Evolutionary conservation across 495 filamentous ascomycete genomes (phyloP).

Genomic region (Hypoxylon crocopeplum): DNA sequence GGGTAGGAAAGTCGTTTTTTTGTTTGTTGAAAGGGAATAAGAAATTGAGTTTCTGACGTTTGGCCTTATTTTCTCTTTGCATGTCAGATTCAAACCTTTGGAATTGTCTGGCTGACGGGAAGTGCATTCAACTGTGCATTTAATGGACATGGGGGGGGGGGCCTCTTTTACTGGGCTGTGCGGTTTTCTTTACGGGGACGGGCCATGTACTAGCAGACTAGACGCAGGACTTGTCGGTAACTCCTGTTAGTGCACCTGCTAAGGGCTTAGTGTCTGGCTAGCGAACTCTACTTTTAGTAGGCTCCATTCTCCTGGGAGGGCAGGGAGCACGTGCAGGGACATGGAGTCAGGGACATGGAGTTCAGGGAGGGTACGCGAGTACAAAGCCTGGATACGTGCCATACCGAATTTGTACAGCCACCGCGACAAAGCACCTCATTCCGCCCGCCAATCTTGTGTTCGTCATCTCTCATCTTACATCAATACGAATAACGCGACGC

Average conservation of each 20-base stretch:
- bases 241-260: constrained; percentile 24
- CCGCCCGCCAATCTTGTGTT: constrained; percentile 8
- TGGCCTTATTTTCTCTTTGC: constrained; percentile 1
- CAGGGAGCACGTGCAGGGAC: no score
- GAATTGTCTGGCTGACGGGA: constrained; percentile 12
- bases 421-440: constrained; percentile 19
- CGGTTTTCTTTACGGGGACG: constrained; percentile 23
- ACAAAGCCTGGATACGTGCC: not conserved
- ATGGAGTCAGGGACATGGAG: no score
- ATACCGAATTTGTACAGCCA: constrained; percentile 16
- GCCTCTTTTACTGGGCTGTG: constrained; percentile 14
- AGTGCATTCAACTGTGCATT: constrained; percentile 4
- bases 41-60: constrained; percentile 24
- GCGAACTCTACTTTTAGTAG: constrained; percentile 23
- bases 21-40: constrained; percentile 16
- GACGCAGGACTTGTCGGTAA: constrained; percentile 18
- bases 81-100: constrained; percentile 1
- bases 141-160: constrained; percentile 7
- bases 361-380: no score
- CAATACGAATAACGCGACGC: constrained; percentile 17
- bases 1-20: no score
- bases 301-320: not conserved
- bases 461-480: constrained; percentile 26
- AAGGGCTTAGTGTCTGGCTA: constrained; percentile 14
- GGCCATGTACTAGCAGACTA: constrained; percentile 11